Evolutionary conservation across 495 filamentous ascomycete genomes (phyloP), one percentile per base, ranked within the genome.

Genomic region (Saxispiralis lemnorum): DNA sequence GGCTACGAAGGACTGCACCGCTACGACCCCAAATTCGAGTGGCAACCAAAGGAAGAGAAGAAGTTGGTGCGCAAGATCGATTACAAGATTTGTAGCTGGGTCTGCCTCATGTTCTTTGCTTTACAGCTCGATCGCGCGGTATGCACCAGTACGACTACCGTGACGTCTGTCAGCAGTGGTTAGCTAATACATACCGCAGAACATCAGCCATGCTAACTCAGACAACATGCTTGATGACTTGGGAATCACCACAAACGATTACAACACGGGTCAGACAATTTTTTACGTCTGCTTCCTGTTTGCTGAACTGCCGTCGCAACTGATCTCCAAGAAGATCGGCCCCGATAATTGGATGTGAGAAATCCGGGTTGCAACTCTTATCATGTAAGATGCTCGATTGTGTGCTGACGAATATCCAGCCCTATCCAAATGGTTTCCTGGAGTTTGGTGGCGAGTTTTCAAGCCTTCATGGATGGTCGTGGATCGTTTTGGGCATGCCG

Each of bases 101-200:
- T 74, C 5, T 85, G 81, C 49, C 55, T 84, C 19, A 87, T 82
- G 59, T 88, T 89, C 59, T 86, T 88, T 42, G 80, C 79, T 0
- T 69, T 92, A 20, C 81, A 92, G 48, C 64, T 88, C 1, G 83
- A 93, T 28, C 24, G 24, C 9, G 24, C 24, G 24, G 24, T 28
- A 28, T 5, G 24, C 16, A 92, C 9, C 5, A 9, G 24, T 4
- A 28, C 24, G 24, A 28, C 4, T 28, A 9, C 4, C 9, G 24
- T 4, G 5, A 28, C 4, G 24, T 28, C 9, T 9, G 24, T 28
- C 24, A 28, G 9, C 24, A 28, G 5, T 5, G 9, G 9, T 28
- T 4, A 28, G 24, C 24, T 28, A 28, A 28, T 9, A 28, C 24
- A 9, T 5, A 9, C 24, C 24, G 24, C 24, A 28, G 31, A 52